A percentile compares a stretch with the other conserved stretches of the same genome.
Evolutionary conservation across 176 grass and related monocot genomes (phyloP).

Genomic region (Dendrocalamus sinicus): DNA sequence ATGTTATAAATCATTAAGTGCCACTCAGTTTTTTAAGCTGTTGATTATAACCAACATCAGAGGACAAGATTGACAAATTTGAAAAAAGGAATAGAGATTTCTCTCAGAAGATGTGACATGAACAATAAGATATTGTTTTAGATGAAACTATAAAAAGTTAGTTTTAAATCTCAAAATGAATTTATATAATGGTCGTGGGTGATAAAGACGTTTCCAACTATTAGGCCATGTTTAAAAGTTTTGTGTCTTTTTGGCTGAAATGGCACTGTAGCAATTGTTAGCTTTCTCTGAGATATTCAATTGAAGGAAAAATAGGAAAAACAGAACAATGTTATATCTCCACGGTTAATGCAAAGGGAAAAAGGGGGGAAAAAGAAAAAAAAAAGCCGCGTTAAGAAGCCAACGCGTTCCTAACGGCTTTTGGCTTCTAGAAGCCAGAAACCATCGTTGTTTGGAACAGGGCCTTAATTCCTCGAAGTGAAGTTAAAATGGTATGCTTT

Average conservation of each 20-base stretch:
- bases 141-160: neutral
- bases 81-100: neutral
- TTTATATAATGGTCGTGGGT: neutral
- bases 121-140: neutral
- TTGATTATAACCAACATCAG: conserved; percentile 18
- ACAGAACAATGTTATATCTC: no score
- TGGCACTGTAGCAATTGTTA: no score
- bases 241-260: no score
- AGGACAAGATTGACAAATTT: neutral
- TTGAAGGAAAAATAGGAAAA: no score
- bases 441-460: no score
- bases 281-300: no score
- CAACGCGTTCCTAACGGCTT: no score
- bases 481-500: neutral
- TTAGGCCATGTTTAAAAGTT: no score
- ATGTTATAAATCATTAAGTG: conserved; percentile 5
- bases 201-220: neutral
- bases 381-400: no score
- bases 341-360: no score
- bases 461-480: neutral
- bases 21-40: conserved; percentile 1
- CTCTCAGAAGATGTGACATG: neutral
- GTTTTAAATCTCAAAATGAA: neutral
- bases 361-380: no score
- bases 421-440: no score